Percentiles rank a stretch among this genome's conserved stretches.
Evolutionary conservation across 768 basidiomycete species (phyloP).

Genomic region (Lentinula aciculospora): DNA sequence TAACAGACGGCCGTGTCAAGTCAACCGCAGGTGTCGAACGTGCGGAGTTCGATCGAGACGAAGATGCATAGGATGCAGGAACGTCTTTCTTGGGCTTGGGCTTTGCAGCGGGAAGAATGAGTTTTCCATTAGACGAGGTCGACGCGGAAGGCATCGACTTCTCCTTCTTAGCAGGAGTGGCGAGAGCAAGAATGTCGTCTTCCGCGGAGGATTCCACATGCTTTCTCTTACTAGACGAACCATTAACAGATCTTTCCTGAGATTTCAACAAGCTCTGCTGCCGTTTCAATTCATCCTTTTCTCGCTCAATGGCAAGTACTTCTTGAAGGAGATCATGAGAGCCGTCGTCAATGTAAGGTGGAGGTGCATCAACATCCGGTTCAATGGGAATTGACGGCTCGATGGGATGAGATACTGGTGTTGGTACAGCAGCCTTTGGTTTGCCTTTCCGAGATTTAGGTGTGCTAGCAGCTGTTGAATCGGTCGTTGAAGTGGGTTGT

Average conservation of each 20-base stretch:
- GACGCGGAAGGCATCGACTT: constrained; percentile 37
- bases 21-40: constrained; percentile 19
- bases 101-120: constrained; percentile 22
- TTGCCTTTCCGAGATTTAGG: constrained; percentile 24
- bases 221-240: constrained; percentile 52
- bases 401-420: not conserved
- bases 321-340: constrained; percentile 77
- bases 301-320: constrained; percentile 73
- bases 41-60: constrained; percentile 11
- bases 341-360: constrained; percentile 74
- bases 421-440: not conserved
- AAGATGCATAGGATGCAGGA: constrained; percentile 10
- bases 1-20: constrained; percentile 41
- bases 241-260: constrained; percentile 32
- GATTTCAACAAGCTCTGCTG: constrained; percentile 37
- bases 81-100: constrained; percentile 40
- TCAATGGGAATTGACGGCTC: not conserved
- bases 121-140: constrained; percentile 16
- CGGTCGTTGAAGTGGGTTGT: not conserved
- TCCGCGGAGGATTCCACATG: constrained; percentile 37
- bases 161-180: constrained; percentile 58
- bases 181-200: constrained; percentile 59
- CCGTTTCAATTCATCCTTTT: constrained; percentile 51
- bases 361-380: constrained; percentile 30
- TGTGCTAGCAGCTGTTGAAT: not conserved